Conservation (phyloP, 2,329 filamentous ascomycete species). For the Fusarium bactridioides region DNA sequence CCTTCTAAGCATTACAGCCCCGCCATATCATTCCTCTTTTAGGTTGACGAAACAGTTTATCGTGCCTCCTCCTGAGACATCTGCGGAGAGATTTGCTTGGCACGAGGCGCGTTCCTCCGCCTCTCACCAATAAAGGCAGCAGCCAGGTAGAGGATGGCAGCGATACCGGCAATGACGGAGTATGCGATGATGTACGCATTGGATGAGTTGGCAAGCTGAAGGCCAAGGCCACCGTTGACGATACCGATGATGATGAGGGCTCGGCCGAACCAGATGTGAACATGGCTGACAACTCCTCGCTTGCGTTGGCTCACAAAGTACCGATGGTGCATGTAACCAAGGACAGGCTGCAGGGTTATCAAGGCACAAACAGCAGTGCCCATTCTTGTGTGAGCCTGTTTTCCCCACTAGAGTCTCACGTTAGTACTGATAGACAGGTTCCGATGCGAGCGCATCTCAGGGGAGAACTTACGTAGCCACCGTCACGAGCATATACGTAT, state of each 20-base stretch:
- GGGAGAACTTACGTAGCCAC: constrained; percentile 51
- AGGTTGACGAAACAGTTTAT: not conserved
- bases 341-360: constrained; percentile 64
- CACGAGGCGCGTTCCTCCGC: constrained; percentile 16
- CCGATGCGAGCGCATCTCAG: constrained; percentile 1
- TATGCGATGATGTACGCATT: constrained; percentile 61
- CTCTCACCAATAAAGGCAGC: constrained; percentile 32
- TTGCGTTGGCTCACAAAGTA: constrained; percentile 57
- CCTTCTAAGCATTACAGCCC: constrained; percentile 2
- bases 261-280: constrained; percentile 71
- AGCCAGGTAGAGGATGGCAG: constrained; percentile 55
- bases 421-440: constrained; percentile 12
- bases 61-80: constrained; percentile 36
- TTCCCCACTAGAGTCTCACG: constrained; percentile 55
- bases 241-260: constrained; percentile 65
- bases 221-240: constrained; percentile 69
- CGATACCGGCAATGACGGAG: constrained; percentile 60
- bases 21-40: not conserved
- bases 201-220: constrained; percentile 56
- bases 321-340: constrained; percentile 66
- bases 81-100: constrained; percentile 37
- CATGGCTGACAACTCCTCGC: constrained; percentile 61
- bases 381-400: constrained; percentile 61
- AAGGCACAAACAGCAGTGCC: constrained; percentile 63
- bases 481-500: constrained; percentile 55